These are phyloP conservation scores for Leccinum longicurvipes DNA, from an alignment of 768 basidiomycete genomes.

Conservation along the genomic window DNA sequence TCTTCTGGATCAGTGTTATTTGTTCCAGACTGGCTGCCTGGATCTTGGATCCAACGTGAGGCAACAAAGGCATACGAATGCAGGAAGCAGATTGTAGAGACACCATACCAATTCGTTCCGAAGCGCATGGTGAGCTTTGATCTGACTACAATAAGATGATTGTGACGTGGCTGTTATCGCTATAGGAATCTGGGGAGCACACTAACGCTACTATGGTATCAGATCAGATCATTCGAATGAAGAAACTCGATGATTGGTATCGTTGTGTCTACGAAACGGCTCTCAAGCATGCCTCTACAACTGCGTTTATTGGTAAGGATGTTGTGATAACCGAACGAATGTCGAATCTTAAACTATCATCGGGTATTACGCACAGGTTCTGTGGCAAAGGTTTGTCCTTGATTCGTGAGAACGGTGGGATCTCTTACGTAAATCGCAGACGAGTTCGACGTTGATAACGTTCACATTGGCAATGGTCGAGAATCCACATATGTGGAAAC, in stretches of 20 bases:
- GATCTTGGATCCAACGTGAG: slow-evolving; percentile 1
- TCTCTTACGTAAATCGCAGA: neutral
- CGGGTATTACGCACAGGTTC: neutral
- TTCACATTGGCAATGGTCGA: neutral
- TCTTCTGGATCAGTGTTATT: neutral
- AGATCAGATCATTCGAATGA: neutral
- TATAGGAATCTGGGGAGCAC: neutral
- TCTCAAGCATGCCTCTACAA: neutral
- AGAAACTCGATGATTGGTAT: neutral
- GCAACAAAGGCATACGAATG: neutral
- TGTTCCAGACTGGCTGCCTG: neutral
- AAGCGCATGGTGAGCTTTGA: neutral
- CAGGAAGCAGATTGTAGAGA: slow-evolving; percentile 3
- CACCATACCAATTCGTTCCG: neutral
- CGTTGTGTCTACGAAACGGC: neutral
- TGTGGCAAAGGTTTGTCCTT: neutral
- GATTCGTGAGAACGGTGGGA: neutral
- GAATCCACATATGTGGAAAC: neutral
- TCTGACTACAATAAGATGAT: neutral
- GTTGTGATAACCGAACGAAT: neutral
- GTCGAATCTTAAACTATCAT: neutral
- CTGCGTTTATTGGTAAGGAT: neutral
- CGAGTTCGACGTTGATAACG: neutral
- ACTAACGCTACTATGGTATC: neutral
- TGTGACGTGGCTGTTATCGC: neutral